Percentiles rank a stretch among this genome's conserved stretches.
Evolutionary conservation across 768 basidiomycete genomes (phyloP).

Genomic region (Crepidotus variabilis): DNA sequence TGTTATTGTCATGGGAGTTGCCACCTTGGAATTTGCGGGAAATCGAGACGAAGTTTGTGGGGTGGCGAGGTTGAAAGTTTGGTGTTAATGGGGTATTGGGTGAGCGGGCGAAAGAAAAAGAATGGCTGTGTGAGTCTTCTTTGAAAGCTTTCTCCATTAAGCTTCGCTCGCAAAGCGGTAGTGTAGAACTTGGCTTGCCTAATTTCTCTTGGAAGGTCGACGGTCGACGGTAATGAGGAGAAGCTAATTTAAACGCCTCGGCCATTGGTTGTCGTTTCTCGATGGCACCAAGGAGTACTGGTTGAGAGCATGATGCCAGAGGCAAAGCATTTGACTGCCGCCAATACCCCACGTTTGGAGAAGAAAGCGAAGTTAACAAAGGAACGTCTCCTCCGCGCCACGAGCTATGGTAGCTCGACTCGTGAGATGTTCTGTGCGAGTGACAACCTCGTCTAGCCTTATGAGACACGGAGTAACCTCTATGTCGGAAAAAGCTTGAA

Average conservation of each 20-base stretch:
- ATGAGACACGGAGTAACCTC: too few species aligned
- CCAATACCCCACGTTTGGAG: neutral
- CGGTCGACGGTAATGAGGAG: neutral
- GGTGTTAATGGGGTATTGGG: neutral
- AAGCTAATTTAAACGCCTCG: neutral
- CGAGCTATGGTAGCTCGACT: neutral
- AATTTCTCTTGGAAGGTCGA: neutral
- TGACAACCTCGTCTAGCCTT: neutral
- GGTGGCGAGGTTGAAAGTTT: neutral
- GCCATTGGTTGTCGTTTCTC: neutral
- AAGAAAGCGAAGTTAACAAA: neutral
- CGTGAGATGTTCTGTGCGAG: neutral
- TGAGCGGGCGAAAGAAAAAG: neutral
- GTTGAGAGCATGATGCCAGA: neutral
- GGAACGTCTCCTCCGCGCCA: neutral
- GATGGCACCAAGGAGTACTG: neutral
- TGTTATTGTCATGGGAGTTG: neutral
- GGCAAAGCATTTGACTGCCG: neutral
- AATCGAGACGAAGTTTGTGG: neutral
- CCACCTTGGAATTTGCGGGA: neutral
- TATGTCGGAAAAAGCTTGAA: neutral
- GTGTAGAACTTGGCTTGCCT: too few species aligned
- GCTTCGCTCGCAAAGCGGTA: too few species aligned
- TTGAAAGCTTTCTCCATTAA: neutral
- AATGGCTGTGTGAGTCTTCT: neutral